These are phyloP conservation scores for Alternaria angustiovoidea DNA, from an alignment of 2,329 filamentous ascomycete genomes.

Conservation along the genomic window DNA sequence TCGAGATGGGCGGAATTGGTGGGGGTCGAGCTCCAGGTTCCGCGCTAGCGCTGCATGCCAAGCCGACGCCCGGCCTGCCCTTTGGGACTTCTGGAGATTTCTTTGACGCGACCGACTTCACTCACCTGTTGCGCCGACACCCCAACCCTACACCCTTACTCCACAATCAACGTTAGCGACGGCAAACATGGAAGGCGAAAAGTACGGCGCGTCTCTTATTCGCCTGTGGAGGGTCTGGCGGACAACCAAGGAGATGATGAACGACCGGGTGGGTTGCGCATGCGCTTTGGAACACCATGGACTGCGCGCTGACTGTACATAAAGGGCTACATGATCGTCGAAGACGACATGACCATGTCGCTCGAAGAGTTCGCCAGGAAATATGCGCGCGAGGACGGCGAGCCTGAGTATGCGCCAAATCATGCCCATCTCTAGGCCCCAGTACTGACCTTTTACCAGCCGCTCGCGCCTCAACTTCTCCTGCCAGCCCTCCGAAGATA, in stretches of 20 bases:
- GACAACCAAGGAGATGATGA: slow-evolving; percentile 94
- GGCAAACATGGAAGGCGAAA: slow-evolving; percentile 41
- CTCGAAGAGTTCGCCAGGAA: slow-evolving; percentile 80
- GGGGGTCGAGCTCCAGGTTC: slow-evolving; percentile 32
- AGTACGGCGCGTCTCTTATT: slow-evolving; percentile 45
- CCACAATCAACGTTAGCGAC: slow-evolving; percentile 11
- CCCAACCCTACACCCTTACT: slow-evolving; percentile 15
- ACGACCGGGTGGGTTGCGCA: slow-evolving; percentile 75
- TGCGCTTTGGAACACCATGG: slow-evolving; percentile 19
- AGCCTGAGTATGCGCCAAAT: slow-evolving; percentile 70
- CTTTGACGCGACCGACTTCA: slow-evolving; percentile 33
- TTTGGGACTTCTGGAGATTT: slow-evolving; percentile 38
- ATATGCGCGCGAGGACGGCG: slow-evolving; percentile 76
- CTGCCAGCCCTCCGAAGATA: slow-evolving; percentile 80
- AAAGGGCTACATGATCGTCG: slow-evolving; percentile 90
- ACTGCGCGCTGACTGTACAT: slow-evolving; percentile 25
- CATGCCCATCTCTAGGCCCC: slow-evolving; percentile 4
- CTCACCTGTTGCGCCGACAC: slow-evolving; percentile 22
- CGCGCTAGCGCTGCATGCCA: slow-evolving; percentile 18
- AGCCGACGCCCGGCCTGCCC: slow-evolving; percentile 33
- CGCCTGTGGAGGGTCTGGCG: slow-evolving; percentile 93
- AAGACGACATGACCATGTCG: slow-evolving; percentile 86
- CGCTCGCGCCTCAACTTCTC: slow-evolving; percentile 87
- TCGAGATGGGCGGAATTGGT: slow-evolving; percentile 34
- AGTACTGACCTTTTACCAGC: slow-evolving; percentile 57